Conservation (phyloP, 2,329 filamentous ascomycete species). For the Immersiporthe knoxdaviesiana region DNA sequence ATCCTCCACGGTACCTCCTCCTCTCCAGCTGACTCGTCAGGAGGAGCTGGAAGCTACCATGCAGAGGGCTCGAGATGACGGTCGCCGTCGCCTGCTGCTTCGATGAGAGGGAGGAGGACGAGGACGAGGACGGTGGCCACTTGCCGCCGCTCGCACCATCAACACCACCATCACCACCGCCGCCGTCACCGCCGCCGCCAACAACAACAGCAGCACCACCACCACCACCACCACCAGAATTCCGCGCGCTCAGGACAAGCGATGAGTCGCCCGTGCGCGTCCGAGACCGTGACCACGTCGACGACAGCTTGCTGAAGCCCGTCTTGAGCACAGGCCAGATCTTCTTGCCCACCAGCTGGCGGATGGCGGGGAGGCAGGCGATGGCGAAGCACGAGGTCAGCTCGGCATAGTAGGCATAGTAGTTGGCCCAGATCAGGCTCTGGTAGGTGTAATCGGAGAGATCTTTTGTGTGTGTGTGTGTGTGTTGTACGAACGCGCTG, state of each 20-base stretch:
- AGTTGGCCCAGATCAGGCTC: slow-evolving; percentile 11
- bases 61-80: slow-evolving; percentile 2
- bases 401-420: slow-evolving; percentile 20
- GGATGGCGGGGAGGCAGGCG: slow-evolving; percentile 20
- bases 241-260: too few species aligned
- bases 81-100: background rate
- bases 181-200: too few species aligned
- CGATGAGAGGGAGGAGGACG: too few species aligned
- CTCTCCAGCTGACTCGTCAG: slow-evolving; percentile 1
- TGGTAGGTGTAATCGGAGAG: slow-evolving; percentile 3
- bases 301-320: slow-evolving; percentile 4
- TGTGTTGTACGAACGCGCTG: too few species aligned
- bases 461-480: background rate
- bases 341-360: slow-evolving; percentile 21
- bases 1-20: background rate
- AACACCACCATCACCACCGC: too few species aligned
- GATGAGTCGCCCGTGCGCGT: background rate
- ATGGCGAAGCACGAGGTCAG: slow-evolving; percentile 23
- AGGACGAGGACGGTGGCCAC: too few species aligned
- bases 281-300: background rate
- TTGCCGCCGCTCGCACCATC: background rate
- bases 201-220: background rate
- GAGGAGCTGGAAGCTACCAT: slow-evolving; percentile 10
- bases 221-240: background rate
- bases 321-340: slow-evolving; percentile 19